Evolutionary conservation across 139 green algal species (phyloP).

Genomic region (Micractinium sp.): DNA sequence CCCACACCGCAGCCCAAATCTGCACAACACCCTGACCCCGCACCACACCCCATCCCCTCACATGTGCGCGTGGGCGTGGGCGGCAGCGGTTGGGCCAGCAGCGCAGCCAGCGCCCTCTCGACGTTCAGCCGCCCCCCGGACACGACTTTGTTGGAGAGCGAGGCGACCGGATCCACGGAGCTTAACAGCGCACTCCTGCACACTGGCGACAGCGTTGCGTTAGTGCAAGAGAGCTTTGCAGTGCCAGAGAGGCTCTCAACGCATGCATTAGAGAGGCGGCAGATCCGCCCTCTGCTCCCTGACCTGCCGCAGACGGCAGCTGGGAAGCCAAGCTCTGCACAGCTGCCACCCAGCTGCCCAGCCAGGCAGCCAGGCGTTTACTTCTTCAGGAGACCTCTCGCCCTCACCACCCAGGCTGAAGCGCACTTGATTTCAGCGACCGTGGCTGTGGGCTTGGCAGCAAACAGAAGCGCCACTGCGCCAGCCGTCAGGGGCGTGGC

Average conservation of each 20-base stretch:
- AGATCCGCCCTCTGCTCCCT: too few species aligned
- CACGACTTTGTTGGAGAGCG: not conserved
- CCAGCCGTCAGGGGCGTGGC: conserved; percentile 73
- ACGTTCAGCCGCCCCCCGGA: not conserved
- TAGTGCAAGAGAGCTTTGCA: too few species aligned
- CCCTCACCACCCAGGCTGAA: too few species aligned
- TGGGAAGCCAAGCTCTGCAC: too few species aligned
- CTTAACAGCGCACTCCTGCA: not conserved
- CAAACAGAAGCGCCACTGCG: conserved; percentile 51
- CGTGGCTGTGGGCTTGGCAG: not conserved
- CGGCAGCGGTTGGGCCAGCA: not conserved
- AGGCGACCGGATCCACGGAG: not conserved
- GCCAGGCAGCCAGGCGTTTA: too few species aligned
- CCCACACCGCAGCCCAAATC: too few species aligned
- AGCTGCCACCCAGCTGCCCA: too few species aligned
- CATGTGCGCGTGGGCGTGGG: not conserved
- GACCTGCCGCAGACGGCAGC: not conserved
- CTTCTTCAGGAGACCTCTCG: too few species aligned
- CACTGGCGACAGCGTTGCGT: not conserved
- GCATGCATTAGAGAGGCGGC: not conserved
- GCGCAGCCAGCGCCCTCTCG: not conserved
- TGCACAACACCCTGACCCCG: not conserved
- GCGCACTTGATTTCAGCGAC: not conserved
- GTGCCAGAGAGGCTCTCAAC: not conserved
- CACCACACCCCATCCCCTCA: not conserved